Conservation (phyloP, 140 eudicot species). For the Bidens hawaiensis region DNA sequence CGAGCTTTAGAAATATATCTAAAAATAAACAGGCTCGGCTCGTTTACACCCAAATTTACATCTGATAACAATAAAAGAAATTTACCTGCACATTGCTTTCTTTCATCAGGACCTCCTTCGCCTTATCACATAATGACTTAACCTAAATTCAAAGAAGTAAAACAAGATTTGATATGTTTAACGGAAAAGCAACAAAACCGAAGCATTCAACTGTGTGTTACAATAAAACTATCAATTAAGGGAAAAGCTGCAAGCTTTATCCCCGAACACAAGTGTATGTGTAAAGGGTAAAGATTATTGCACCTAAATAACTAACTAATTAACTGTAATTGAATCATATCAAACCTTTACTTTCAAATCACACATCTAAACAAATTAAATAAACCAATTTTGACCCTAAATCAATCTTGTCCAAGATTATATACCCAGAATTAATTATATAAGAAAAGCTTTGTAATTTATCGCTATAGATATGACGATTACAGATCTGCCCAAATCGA, state of each 20-base stretch:
- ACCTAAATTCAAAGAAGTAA: conserved; percentile 50
- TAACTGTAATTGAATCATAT: not conserved
- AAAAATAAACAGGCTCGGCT: too few species aligned
- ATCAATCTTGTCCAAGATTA: not conserved
- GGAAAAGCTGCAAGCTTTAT: not conserved
- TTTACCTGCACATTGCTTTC: conserved; percentile 90
- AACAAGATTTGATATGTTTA: conserved; percentile 4
- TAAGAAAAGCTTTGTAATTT: too few species aligned
- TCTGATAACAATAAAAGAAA: not conserved
- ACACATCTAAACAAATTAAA: conserved; percentile 4
- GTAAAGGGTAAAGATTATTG: not conserved
- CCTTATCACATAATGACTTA: conserved; percentile 67
- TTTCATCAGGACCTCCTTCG: conserved; percentile 76
- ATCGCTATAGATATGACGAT: conserved; percentile 18
- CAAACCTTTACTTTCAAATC: not conserved
- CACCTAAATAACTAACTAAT: not conserved
- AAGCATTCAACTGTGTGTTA: not conserved
- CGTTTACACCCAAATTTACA: too few species aligned
- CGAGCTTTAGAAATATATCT: too few species aligned
- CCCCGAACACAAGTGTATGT: not conserved
- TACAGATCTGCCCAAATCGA: conserved; percentile 24
- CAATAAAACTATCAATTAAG: not conserved
- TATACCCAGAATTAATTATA: not conserved
- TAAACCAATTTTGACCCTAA: conserved; percentile 6
- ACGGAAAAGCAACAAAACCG: not conserved